Evolutionary conservation across 371 early-diverging fungal species (phyloP).

Genomic region (Blakeslea trispora): DNA sequence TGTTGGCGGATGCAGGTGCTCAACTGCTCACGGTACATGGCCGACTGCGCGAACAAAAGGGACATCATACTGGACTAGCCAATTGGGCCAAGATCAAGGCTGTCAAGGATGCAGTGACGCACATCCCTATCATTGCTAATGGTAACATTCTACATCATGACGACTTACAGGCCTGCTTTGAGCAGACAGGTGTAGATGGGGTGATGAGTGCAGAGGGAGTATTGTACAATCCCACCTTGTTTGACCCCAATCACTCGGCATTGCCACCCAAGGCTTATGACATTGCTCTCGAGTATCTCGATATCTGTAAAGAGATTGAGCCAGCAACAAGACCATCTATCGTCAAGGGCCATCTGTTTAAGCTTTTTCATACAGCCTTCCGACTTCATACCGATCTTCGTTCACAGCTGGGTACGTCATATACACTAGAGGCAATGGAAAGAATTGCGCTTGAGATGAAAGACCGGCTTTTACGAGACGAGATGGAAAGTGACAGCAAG

Average conservation of each 20-base stretch:
- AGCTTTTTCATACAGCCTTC: slow-evolving; percentile 75
- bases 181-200: slow-evolving; percentile 85
- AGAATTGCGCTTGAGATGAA: slow-evolving; percentile 37
- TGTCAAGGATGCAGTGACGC: slow-evolving; percentile 68
- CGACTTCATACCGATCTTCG: slow-evolving; percentile 72
- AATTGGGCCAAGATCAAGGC: slow-evolving; percentile 93
- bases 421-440: slow-evolving; percentile 50
- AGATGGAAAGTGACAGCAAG: slow-evolving; percentile 47
- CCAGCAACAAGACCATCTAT: slow-evolving; percentile 55
- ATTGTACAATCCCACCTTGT: slow-evolving; percentile 88
- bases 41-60: slow-evolving; percentile 91
- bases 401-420: slow-evolving; percentile 50
- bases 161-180: slow-evolving; percentile 82
- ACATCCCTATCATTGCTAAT: slow-evolving; percentile 92
- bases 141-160: slow-evolving; percentile 90
- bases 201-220: slow-evolving; percentile 93
- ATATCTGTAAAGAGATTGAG: slow-evolving; percentile 56
- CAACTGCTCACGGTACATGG: slow-evolving; percentile 95
- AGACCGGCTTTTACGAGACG: slow-evolving; percentile 9
- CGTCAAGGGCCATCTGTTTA: slow-evolving; percentile 85
- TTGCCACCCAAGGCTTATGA: slow-evolving; percentile 58
- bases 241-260: slow-evolving; percentile 43
- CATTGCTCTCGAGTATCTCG: slow-evolving; percentile 79
- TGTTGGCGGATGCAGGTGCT: slow-evolving; percentile 90
- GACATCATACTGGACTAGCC: slow-evolving; percentile 91